Evolutionary conservation across 148 eudicot genomes (phyloP), one percentile per base, ranked within the genome.

Genomic region (Amaranthus cruentus): DNA sequence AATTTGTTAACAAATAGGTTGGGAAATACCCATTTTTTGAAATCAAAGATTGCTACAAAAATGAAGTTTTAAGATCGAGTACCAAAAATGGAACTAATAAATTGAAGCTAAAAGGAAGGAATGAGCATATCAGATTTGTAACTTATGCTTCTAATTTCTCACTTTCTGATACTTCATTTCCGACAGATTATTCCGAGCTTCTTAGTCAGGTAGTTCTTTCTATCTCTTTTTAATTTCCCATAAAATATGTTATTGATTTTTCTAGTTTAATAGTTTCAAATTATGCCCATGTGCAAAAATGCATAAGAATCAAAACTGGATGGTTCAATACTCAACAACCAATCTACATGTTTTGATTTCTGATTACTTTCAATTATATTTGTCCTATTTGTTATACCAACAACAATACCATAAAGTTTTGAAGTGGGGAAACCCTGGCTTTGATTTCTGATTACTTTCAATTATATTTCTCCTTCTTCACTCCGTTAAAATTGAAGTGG

Each of bases 121-220:
- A 21, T 18, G 3, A 38, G 65, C 15, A 15, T 66, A 4, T 55
- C 3, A 18, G 38, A n/a, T 65, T 58, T 59, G 67, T 53, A 0
- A 51, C 47, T 7, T 13, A 52, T 67, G 68, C 73, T 47, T 67
- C 55, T 4, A 60, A 56, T 66, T 54, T 72, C 28, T 42, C 66
- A 4, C 3, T 76, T 76, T 52, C 80, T 6, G 80, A 77, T 13
- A 53, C 61, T 5, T 51, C 72, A 4, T 77, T 78, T 67, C 81
- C 81, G 6, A 6, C 65, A 42, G 76, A 78, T 28, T 78, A 78
- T 42, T 68, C 68, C 14, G 62, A 78, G 60, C 81, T 78, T 67
- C 81, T 78, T 57, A 55, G 56, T 14, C 81, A 78, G 69, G 81
- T 78, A 67, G 63, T 46, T n/a, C 12, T 56, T 2, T 11, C 50